Evolutionary conservation across 371 early-diverging fungal genomes (phyloP).

Genomic region (Mortierella sp.): DNA sequence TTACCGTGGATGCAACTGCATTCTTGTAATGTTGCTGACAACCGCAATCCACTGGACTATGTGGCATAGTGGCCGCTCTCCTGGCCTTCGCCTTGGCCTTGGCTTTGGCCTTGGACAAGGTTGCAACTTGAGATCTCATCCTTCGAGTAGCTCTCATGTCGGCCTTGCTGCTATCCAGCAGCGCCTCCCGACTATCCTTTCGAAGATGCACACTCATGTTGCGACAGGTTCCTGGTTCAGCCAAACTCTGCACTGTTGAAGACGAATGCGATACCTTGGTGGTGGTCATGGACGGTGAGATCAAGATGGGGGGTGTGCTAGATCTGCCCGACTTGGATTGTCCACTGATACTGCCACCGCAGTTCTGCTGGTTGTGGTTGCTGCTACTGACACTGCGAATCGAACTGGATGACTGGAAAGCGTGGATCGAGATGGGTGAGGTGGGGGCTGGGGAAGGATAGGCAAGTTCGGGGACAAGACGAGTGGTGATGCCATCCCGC

Average conservation of each 20-base stretch:
- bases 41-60: conserved; percentile 20
- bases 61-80: conserved; percentile 5
- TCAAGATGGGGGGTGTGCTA: conserved; percentile 22
- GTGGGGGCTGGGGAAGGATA: not conserved
- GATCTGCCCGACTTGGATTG: not conserved
- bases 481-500: not conserved
- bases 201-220: conserved; percentile 19
- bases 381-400: conserved; percentile 1
- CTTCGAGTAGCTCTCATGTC: not conserved
- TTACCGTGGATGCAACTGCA: conserved; percentile 16
- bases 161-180: conserved; percentile 1
- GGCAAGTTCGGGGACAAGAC: not conserved
- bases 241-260: conserved; percentile 28
- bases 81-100: not conserved
- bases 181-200: conserved; percentile 7
- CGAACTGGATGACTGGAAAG: conserved; percentile 4
- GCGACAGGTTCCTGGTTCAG: conserved; percentile 5
- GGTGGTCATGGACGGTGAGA: conserved; percentile 43
- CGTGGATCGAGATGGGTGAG: conserved; percentile 3
- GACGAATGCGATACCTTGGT: conserved; percentile 44
- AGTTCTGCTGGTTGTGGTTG: no score
- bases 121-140: not conserved
- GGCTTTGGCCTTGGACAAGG: not conserved
- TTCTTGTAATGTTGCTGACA: conserved; percentile 42
- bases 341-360: no score